phyloP scores from a whole-genome alignment of 2,329 filamentous ascomycete species.

The Emydomyces testavorans region DNA sequence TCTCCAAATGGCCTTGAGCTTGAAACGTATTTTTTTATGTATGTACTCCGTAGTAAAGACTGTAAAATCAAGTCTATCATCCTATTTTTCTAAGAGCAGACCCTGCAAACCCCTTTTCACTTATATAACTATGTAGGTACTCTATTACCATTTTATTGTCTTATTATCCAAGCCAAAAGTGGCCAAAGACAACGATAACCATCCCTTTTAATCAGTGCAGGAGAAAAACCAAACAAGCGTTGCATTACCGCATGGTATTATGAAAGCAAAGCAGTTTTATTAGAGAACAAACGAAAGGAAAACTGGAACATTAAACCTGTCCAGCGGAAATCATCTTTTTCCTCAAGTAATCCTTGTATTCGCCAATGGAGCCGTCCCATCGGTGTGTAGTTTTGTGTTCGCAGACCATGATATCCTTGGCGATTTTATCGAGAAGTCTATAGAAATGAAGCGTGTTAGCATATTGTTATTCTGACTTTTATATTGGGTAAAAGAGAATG shows the following conservation, averaged over 20 bases:
- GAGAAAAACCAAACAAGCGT: not conserved
- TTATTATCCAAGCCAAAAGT: conserved; percentile 1
- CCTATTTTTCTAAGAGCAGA: too few species aligned
- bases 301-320: conserved; percentile 55
- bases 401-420: conserved; percentile 98
- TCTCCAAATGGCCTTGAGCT: too few species aligned
- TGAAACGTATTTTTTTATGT: too few species aligned
- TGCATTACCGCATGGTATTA: conserved; percentile 7
- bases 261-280: not conserved
- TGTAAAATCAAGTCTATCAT: too few species aligned
- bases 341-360: conserved; percentile 96
- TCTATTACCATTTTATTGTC: conserved; percentile 6
- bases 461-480: not conserved
- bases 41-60: too few species aligned
- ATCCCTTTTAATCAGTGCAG: conserved; percentile 8
- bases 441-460: conserved; percentile 16
- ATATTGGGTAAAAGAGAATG: not conserved
- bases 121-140: conserved; percentile 5
- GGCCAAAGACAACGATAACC: not conserved
- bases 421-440: conserved; percentile 96
- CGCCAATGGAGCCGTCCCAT: conserved; percentile 81
- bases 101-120: too few species aligned
- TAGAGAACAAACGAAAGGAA: not conserved
- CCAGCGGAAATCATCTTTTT: conserved; percentile 95
- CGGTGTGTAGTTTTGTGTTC: conserved; percentile 88